Evolutionary conservation across 2,329 filamentous ascomycete genomes (phyloP), one percentile per base, ranked within the genome.

Genomic region (Ascochyta pisi): DNA sequence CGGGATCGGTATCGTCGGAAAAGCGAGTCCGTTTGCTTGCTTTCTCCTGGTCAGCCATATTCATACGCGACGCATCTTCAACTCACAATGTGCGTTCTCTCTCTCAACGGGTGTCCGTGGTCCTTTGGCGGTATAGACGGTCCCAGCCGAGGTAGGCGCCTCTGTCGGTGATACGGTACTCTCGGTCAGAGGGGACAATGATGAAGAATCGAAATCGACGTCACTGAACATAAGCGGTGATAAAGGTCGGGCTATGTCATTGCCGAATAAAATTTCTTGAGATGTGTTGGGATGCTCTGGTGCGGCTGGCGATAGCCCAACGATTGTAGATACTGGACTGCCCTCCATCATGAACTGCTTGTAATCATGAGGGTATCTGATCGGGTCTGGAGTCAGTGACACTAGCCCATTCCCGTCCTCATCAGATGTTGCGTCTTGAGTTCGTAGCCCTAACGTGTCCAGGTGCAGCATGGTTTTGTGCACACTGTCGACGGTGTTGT

Each of bases 221-320:
- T 65, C 61, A n/a, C 54, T 59, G 44, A 66, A 66, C 9, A 65
- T 54, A 13, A 61, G 46, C 7, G 64, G 58, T n/a, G 63, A 63
- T 4, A 57, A 15, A 5, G 53, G 22, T 23, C 13, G 43, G 6
- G 24, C 9, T 12, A 9, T 9, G 22, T 26, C 35, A 2, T 42
- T 43, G 24, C 8, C n/a, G 10, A 24, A 15, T 4, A 34, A 15
- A 13, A 40, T 6, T 35, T 50, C 13, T n/a, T 48, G 37, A 2
- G 40, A 16, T 7, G 24, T 16, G 31, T 27, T 16, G 24, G 15
- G 24, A 15, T 26, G 19, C 9, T 24, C 10, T 35, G 47, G 41
- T 13, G 15, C 6, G n/a, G 16, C 34, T 19, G 41, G 35, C 6
- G 27, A 29, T 5, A 15, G 34, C 8, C 34, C 16, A 34, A 12